A percentile compares a stretch with the other conserved stretches of the same genome.
Evolutionary conservation across 1,284 basidiomycete species (phyloP).

Genomic region (Tylopilus orsonianus): DNA sequence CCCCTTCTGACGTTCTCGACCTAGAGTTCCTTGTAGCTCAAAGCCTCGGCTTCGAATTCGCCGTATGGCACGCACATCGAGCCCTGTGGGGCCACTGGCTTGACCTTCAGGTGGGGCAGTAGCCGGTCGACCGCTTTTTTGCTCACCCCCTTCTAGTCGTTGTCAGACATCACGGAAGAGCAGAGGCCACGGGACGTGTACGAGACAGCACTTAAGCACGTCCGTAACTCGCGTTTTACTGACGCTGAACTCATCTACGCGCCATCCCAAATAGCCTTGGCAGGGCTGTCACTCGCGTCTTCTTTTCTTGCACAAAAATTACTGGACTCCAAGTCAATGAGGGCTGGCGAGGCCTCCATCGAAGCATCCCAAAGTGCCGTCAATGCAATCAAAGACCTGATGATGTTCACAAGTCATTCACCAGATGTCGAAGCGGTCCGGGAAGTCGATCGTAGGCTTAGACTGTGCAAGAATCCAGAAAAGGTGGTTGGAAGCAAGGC

Average conservation of each 20-base stretch:
- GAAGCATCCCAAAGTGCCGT: conserved; percentile 43
- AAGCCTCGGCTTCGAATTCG: conserved; percentile 90
- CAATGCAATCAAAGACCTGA: conserved; percentile 55
- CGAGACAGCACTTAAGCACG: conserved; percentile 57
- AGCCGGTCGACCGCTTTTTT: conserved; percentile 1
- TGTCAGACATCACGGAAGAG: conserved; percentile 46
- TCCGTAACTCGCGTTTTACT: conserved; percentile 78
- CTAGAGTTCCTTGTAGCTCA: conserved; percentile 96
- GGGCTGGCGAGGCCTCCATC: conserved; percentile 17
- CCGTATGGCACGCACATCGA: conserved; percentile 87
- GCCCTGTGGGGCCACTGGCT: conserved; percentile 89
- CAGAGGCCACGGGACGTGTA: conserved; percentile 49
- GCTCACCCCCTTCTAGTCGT: conserved; percentile 41
- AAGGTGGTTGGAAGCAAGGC: conserved; percentile 86
- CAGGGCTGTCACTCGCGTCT: conserved; percentile 70
- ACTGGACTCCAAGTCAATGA: conserved; percentile 52
- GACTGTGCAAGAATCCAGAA: conserved; percentile 89
- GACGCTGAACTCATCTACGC: conserved; percentile 92
- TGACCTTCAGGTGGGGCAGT: conserved; percentile 75
- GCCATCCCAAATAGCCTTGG: conserved; percentile 93
- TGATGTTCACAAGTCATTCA: conserved; percentile 55
- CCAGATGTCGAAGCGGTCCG: conserved; percentile 83
- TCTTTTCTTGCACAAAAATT: conserved; percentile 64
- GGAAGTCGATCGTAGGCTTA: conserved; percentile 82
- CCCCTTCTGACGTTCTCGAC: conserved; percentile 81